Conservation (phyloP, 2,329 filamentous ascomycete genomes). For the Alternaria viburni region DNA sequence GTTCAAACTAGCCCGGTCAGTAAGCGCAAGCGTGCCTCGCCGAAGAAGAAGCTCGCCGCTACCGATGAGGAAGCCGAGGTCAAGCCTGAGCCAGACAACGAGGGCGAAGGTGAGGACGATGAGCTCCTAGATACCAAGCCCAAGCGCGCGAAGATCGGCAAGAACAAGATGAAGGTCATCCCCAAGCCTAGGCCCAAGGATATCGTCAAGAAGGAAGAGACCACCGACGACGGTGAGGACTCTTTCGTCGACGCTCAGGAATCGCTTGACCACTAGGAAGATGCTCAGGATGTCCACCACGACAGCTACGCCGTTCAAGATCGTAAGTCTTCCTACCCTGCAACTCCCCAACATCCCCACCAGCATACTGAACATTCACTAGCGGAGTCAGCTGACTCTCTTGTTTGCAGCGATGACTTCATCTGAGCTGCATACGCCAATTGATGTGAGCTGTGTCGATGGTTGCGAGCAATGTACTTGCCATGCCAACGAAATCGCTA, state of each 20-base stretch:
- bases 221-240: background rate
- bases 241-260: conserved; percentile 15
- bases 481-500: conserved; percentile 11
- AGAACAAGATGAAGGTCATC: background rate
- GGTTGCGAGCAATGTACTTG: conserved; percentile 11
- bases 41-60: conserved; percentile 7
- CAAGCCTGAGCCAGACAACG: background rate
- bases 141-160: conserved; percentile 12
- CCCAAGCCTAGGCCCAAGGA: conserved; percentile 2
- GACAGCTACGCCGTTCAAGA: background rate
- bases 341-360: background rate
- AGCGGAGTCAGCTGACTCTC: background rate
- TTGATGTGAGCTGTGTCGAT: background rate
- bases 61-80: background rate
- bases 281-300: background rate
- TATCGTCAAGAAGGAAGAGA: background rate
- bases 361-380: background rate
- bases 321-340: background rate
- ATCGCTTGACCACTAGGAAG: background rate
- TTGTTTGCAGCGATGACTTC: background rate
- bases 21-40: conserved; percentile 31
- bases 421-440: background rate
- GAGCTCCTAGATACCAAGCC: background rate
- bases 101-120: background rate
- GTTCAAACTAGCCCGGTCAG: background rate